Evolutionary conservation across 2,329 filamentous ascomycete genomes (phyloP).

Genomic region (Pseudogymnoascus sp.): DNA sequence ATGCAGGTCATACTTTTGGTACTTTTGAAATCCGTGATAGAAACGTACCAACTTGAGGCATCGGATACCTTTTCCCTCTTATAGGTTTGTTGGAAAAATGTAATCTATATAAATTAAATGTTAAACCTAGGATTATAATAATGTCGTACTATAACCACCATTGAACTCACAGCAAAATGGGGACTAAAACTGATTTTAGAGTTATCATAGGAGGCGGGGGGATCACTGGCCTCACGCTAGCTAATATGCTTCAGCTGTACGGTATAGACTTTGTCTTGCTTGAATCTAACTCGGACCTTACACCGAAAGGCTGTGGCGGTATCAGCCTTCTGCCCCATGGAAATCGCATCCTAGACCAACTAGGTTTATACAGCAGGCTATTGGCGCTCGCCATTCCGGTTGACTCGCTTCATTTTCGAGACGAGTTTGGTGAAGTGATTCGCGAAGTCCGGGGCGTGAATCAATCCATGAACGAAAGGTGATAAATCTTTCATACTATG

Average conservation of each 20-base stretch:
- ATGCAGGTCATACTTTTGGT: not conserved
- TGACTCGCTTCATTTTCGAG: not conserved
- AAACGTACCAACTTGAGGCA: not conserved
- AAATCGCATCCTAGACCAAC: slow-evolving; percentile 39
- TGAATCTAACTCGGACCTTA: slow-evolving; percentile 35
- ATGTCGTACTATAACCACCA: not conserved
- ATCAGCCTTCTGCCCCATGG: slow-evolving; percentile 37
- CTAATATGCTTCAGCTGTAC: slow-evolving; percentile 36
- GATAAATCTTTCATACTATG: not conserved
- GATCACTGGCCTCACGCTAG: slow-evolving; percentile 38
- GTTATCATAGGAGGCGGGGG: slow-evolving; percentile 42
- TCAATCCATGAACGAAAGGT: not conserved
- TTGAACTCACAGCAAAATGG: not conserved
- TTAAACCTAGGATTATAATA: not conserved
- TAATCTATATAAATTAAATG: not conserved
- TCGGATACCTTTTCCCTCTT: not conserved
- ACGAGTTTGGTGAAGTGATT: not conserved
- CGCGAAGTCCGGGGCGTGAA: not conserved
- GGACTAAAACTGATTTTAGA: not conserved
- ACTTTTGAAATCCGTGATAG: not conserved
- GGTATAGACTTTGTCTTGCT: slow-evolving; percentile 41
- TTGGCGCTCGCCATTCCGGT: not conserved
- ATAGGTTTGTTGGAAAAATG: not conserved
- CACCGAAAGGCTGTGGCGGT: slow-evolving; percentile 37
- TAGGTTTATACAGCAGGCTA: slow-evolving; percentile 31